phyloP scores from a whole-genome alignment of 441 rosid species.

The Brassica balearica region DNA sequence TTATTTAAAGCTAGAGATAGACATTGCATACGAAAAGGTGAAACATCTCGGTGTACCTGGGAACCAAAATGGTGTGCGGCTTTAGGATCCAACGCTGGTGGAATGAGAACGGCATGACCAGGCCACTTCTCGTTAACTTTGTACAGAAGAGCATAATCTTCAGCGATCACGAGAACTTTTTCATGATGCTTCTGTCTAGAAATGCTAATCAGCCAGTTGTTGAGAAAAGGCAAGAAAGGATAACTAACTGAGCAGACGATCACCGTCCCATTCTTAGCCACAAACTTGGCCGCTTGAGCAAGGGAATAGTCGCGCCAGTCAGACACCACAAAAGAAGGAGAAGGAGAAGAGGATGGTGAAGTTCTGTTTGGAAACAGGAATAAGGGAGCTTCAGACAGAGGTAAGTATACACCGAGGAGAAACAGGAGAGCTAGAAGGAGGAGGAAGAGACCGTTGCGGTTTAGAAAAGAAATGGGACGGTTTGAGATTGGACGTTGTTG shows the following conservation, averaged over 20 bases:
- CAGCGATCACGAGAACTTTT: slow-evolving; percentile 20
- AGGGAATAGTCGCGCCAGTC: slow-evolving; percentile 20
- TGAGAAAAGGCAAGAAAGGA: slow-evolving; percentile 23
- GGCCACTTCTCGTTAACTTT: slow-evolving; percentile 24
- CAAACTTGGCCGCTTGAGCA: slow-evolving; percentile 17
- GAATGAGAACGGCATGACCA: slow-evolving; percentile 18
- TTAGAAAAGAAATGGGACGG: slow-evolving; percentile 13
- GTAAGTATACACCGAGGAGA: slow-evolving; percentile 18
- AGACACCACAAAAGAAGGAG: slow-evolving; percentile 2
- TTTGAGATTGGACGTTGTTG: slow-evolving; percentile 10
- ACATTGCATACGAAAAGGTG: background rate
- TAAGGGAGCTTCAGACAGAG: slow-evolving; percentile 5
- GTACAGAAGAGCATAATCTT: slow-evolving; percentile 14
- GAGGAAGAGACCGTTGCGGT: slow-evolving; percentile 19
- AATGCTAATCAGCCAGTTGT: slow-evolving; percentile 21
- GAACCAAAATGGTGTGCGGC: slow-evolving; percentile 22
- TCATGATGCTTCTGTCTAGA: slow-evolving; percentile 21
- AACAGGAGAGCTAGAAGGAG: slow-evolving; percentile 9
- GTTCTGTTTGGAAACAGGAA: slow-evolving; percentile 14
- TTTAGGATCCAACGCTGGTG: slow-evolving; percentile 19
- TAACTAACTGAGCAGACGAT: slow-evolving; percentile 15
- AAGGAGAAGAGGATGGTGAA: background rate
- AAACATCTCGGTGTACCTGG: background rate
- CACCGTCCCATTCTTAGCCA: slow-evolving; percentile 16
- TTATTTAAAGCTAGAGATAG: slow-evolving; percentile 1